A percentile compares a stretch with the other conserved stretches of the same genome.
Conservation (phyloP, 179 eudicot genomes). For the Spergularia azorica region DNA sequence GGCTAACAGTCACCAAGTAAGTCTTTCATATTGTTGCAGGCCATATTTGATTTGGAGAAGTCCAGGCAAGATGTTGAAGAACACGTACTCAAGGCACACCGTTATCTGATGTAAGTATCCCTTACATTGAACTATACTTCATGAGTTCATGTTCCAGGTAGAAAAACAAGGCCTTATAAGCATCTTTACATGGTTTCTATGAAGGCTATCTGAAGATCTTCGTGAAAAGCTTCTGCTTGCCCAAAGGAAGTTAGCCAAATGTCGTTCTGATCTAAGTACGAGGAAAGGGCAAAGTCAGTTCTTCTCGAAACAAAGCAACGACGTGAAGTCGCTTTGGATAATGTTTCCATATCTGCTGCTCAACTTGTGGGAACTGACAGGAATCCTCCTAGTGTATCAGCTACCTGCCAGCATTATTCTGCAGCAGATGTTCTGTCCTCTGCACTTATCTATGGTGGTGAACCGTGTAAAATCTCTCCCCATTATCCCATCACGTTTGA, state of each 20-base stretch:
- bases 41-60: constrained; percentile 85
- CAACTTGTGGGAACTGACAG: background rate
- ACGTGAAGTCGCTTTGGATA: background rate
- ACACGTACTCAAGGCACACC: constrained; percentile 51
- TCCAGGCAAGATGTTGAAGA: constrained; percentile 69
- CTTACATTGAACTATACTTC: background rate
- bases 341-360: background rate
- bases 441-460: background rate
- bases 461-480: background rate
- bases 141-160: background rate
- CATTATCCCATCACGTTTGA: background rate
- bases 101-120: constrained; percentile 55
- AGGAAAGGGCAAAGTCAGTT: background rate
- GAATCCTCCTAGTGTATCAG: background rate
- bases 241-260: constrained; percentile 33
- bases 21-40: constrained; percentile 43
- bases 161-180: background rate
- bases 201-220: constrained; percentile 66
- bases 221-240: constrained; percentile 51
- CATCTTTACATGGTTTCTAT: constrained; percentile 2
- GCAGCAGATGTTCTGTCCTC: background rate
- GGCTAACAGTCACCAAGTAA: no score
- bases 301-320: constrained; percentile 2
- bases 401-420: background rate
- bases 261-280: background rate